Base-by-base conservation (phyloP, 345 rosid species). In the Hypericum perforatum region DNA sequence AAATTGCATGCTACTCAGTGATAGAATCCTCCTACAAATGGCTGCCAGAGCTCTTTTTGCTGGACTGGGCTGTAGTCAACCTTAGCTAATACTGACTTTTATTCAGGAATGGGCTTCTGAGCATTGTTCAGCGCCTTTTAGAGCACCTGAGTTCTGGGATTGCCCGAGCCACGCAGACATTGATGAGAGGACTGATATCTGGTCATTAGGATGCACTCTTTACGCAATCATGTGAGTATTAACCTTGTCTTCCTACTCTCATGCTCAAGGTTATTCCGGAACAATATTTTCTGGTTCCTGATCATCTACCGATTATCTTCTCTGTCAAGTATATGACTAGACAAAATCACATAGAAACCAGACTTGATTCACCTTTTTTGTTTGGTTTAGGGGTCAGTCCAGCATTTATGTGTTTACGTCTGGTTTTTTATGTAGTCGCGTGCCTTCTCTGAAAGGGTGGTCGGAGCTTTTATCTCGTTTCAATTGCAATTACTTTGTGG, bases 111-210 rank as follows among this genome's bases (percentile, higher is more conserved):
- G 99, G 99, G 85, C 99, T 69, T 63, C 95, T 49, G 91, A 85
- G 65, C 97, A 92, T 73, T 84, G 94, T 72, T 82, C 95, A 55
- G 99, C 99, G 64, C 97, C 97, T 44, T 78, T 80, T 66, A 84
- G 97, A 74, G 97, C 99, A 61, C 99, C 99, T 12, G 99, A 89
- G 72, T 78, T 94, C 54, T 94, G 97, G 97, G 97, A 94, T 64
- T 86, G 99, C 75, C 95, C 95, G 37, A 94, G 99, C 59, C 86
- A 94, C 61, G 82, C 75, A 11, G 87, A 86, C 73, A 83, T 94
- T 58, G 99, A 94, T 62, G 99, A 89, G 79, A 84, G 97, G 76
- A 89, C 91, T 16, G 99, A 94, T 65, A 78, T 94, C 16, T 94
- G 99, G 99, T 94, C 99, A 3, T 74, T 94, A 54, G 99, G 97